A percentile compares a stretch with the other conserved stretches of the same genome.
These are phyloP conservation scores for Alternaria panax DNA, from an alignment of 2,329 filamentous ascomycete genomes.

Conservation along the genomic window DNA sequence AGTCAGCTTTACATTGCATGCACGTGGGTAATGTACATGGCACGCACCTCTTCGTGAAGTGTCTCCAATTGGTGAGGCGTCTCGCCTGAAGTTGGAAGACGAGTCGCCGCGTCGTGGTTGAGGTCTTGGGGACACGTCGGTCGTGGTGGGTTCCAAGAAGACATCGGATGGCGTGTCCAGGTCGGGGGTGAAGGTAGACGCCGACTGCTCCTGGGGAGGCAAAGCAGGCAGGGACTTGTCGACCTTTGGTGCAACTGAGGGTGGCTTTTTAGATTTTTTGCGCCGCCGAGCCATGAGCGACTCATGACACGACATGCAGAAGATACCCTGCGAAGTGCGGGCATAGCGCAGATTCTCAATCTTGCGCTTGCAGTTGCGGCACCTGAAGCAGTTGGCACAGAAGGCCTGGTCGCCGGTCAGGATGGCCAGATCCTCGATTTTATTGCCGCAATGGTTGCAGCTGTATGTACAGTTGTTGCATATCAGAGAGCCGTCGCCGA, in stretches of 20 bases:
- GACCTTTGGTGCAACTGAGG: constrained; percentile 63
- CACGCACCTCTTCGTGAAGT: constrained; percentile 45
- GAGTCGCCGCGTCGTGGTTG: constrained; percentile 47
- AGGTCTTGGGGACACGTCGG: constrained; percentile 69
- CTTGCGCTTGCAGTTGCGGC: constrained; percentile 97
- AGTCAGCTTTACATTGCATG: constrained; percentile 16
- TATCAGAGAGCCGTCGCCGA: constrained; percentile 96
- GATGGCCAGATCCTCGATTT: constrained; percentile 98
- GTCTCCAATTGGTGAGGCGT: constrained; percentile 48
- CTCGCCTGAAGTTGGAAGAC: constrained; percentile 48
- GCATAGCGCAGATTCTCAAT: constrained; percentile 99
- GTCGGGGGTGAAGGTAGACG: constrained; percentile 65
- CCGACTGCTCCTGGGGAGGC: constrained; percentile 70
- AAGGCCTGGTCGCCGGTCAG: constrained; percentile 97
- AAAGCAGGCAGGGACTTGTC: constrained; percentile 95
- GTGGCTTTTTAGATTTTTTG: constrained; percentile 75
- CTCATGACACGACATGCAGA: constrained; percentile 99
- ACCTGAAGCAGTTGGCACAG: constrained; percentile 95
- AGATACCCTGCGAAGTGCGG: constrained; percentile 96
- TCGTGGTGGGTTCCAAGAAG: constrained; percentile 70
- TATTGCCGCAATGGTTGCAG: constrained; percentile 94
- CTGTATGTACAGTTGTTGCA: constrained; percentile 99
- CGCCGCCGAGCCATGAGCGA: constrained; percentile 90
- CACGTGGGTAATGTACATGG: too few species aligned
- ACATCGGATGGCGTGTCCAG: constrained; percentile 65